Conservation (phyloP, 495 filamentous ascomycete species). For the Neurospora tetrasperma region DNA sequence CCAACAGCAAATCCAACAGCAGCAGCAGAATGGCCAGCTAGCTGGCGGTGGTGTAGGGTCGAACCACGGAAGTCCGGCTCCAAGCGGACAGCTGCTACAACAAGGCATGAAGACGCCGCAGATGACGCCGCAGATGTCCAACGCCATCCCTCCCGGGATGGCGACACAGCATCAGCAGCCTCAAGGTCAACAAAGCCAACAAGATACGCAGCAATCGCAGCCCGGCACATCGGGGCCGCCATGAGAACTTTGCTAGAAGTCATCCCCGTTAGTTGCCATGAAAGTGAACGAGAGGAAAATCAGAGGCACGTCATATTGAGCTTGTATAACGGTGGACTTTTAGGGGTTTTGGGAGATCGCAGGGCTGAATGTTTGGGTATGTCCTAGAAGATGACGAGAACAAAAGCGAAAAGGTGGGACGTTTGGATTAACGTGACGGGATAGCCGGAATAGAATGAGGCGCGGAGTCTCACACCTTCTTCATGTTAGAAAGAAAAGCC, state of each 20-base stretch:
- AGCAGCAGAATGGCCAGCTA: not conserved
- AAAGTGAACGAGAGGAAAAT: not conserved
- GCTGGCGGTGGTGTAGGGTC: conserved; percentile 4
- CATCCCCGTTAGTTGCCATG: not conserved
- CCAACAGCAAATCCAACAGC: not conserved
- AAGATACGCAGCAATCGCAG: not conserved
- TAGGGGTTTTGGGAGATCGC: not conserved
- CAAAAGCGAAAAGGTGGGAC: not conserved
- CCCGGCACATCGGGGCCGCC: not conserved
- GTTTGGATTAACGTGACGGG: not conserved
- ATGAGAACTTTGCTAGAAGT: not conserved
- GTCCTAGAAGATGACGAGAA: not conserved
- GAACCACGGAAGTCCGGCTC: conserved; percentile 19
- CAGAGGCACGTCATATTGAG: not conserved
- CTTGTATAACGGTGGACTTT: not conserved
- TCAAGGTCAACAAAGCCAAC: not conserved
- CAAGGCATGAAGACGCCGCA: conserved; percentile 1
- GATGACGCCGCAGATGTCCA: conserved; percentile 19
- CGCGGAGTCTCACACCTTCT: not conserved
- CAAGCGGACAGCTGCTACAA: conserved; percentile 2
- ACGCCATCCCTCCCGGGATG: conserved; percentile 4
- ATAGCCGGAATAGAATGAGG: not conserved
- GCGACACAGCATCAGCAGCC: conserved; percentile 1
- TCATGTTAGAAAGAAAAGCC: not conserved
- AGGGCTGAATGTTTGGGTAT: not conserved